Conservation (phyloP, 1,284 basidiomycete genomes). For the Stygiomarasmius scandens region DNA sequence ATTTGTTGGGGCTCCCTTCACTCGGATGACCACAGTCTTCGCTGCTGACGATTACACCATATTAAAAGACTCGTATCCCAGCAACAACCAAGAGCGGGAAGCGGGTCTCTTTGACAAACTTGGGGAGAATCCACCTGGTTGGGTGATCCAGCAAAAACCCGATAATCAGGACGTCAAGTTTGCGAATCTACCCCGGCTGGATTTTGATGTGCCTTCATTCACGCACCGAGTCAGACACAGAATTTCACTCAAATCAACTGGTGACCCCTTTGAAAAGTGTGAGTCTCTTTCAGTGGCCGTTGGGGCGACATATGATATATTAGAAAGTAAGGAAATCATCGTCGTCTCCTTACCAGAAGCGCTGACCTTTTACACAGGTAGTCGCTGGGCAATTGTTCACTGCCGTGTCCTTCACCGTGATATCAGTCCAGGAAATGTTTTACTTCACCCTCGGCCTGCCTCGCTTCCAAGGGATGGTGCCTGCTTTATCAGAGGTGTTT, state of each 20-base stretch:
- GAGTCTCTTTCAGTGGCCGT: background rate
- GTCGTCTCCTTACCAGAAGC: background rate
- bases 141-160: background rate
- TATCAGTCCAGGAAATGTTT: background rate
- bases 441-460: background rate
- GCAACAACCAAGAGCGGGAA: background rate
- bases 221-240: background rate
- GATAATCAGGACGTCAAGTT: background rate
- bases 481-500: background rate
- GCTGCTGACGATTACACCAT: background rate
- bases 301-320: background rate
- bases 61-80: background rate
- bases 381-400: background rate
- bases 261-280: background rate
- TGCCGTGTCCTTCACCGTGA: background rate
- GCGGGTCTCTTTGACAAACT: background rate
- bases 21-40: conserved; percentile 1
- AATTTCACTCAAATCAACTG: background rate
- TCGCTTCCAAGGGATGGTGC: background rate
- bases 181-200: background rate
- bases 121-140: background rate
- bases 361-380: background rate
- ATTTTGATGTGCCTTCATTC: background rate
- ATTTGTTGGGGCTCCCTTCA: background rate
- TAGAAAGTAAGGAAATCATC: background rate